Conservation (phyloP, 225 moss, liverwort and hornwort species). For the Ulota crispa region DNA sequence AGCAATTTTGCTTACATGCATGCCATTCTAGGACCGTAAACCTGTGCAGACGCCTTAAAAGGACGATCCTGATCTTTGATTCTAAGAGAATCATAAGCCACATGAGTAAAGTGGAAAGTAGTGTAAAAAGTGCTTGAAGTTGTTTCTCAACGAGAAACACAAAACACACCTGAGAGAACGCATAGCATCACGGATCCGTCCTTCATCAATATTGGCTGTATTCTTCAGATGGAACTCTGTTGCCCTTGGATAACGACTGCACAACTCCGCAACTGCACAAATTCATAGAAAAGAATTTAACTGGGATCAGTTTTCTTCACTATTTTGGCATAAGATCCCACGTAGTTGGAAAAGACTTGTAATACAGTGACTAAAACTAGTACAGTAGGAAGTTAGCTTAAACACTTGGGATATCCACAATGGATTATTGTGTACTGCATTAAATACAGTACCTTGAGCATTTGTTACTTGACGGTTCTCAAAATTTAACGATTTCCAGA, state of each 20-base stretch:
- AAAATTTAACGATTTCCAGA: conserved; percentile 95
- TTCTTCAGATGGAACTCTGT: conserved; percentile 82
- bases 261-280: conserved; percentile 80
- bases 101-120: not conserved
- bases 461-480: conserved; percentile 78
- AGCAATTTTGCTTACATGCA: not conserved
- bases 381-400: not conserved
- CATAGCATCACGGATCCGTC: conserved; percentile 76
- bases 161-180: conserved; percentile 69
- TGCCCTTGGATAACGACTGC: conserved; percentile 89
- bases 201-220: conserved; percentile 80
- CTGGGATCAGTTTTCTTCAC: not conserved
- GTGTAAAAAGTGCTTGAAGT: not conserved
- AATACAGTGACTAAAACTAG: not conserved
- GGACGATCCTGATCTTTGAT: not conserved
- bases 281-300: not conserved
- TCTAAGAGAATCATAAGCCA: not conserved
- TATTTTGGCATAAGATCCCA: not conserved
- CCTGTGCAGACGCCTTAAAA: not conserved
- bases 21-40: conserved; percentile 1
- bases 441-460: conserved; percentile 65
- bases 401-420: not conserved
- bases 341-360: not conserved
- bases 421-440: not conserved
- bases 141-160: not conserved